Evolutionary conservation across 257 asterid species (phyloP), one percentile per base, ranked within the genome.

Genomic region (Phtheirospermum japonicum): DNA sequence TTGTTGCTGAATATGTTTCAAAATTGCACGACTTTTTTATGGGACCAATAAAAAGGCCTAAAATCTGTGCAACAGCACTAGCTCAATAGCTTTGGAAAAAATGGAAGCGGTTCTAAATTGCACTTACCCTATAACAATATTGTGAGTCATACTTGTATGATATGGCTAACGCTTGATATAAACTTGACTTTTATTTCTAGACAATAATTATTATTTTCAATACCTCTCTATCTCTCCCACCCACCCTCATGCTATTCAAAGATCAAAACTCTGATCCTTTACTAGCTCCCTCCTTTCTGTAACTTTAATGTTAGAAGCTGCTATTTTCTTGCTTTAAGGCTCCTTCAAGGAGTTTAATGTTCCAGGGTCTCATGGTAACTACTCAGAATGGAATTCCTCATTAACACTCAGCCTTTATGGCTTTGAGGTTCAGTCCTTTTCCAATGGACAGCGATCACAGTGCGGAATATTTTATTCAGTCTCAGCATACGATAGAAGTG

Each of bases 311-410:
- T 14, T 45, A 14, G 23, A 45, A 45, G 16, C 16, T 16, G 52
- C 52, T 45, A 45, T 5, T 45, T 45, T 18, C 16, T 0, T 45
- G 52, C 9, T 2, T 2, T 18, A 50, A 50, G 4, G 56, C 52
- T 8, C 13, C 31, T 17, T 2, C 17, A 18, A 50, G 31, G 9
- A 50, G 56, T 50, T 50, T 17, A 17, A 17, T 19, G 31, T 18
- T 18, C 11, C 56, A 50, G 31, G 31, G 23, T 45, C 16, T 50
- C 5, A 18, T 10, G 7, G 30, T 26, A 56, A 63, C 49, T 53
- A 48, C 33, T 69, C 67, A 6, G 10, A 57, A 57, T 56, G 42
- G 11, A 65, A 66, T 32, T 20, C n/a, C 39, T 18, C 36, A 30
- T 30, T 45, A 23, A 10, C 6, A 55, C 13, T 50, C 14, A 14